Conservation (phyloP, 306 rosid genomes). For the Lathyrus aphaca region DNA sequence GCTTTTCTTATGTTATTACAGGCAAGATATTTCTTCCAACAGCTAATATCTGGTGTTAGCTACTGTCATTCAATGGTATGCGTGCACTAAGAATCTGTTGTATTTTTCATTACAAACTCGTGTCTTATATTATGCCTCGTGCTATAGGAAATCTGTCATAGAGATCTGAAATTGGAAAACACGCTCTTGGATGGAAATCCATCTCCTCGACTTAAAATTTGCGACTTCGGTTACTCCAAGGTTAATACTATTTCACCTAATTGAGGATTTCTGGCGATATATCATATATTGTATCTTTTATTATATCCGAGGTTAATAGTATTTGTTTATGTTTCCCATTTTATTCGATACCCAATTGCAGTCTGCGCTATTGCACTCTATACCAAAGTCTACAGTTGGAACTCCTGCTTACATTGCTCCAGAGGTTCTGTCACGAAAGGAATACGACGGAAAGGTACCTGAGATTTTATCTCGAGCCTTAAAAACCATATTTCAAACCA, state of each 20-base stretch:
- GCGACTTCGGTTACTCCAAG: constrained; percentile 99
- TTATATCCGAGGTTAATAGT: neutral
- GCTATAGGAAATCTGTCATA: constrained; percentile 87
- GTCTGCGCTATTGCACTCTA: constrained; percentile 92
- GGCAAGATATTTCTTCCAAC: constrained; percentile 99
- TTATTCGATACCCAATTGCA: constrained; percentile 43
- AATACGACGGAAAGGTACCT: constrained; percentile 93
- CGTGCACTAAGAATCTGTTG: constrained; percentile 25
- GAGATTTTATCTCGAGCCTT: constrained; percentile 14
- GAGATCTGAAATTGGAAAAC: constrained; percentile 98
- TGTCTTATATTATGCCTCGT: constrained; percentile 30
- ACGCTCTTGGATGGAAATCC: constrained; percentile 97
- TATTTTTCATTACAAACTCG: constrained; percentile 1
- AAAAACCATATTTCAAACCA: constrained; percentile 17
- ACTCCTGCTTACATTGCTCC: constrained; percentile 99
- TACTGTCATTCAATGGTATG: constrained; percentile 93
- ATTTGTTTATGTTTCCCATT: constrained; percentile 9
- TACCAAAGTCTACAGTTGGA: constrained; percentile 97
- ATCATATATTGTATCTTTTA: neutral
- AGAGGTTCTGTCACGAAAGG: constrained; percentile 87
- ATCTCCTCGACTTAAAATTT: constrained; percentile 89
- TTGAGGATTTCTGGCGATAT: neutral
- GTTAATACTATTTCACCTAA: constrained; percentile 44
- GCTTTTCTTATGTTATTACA: constrained; percentile 43
- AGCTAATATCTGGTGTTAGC: constrained; percentile 96